phyloP scores from a whole-genome alignment of 768 basidiomycete species.

The Amyloporia xantha region DNA sequence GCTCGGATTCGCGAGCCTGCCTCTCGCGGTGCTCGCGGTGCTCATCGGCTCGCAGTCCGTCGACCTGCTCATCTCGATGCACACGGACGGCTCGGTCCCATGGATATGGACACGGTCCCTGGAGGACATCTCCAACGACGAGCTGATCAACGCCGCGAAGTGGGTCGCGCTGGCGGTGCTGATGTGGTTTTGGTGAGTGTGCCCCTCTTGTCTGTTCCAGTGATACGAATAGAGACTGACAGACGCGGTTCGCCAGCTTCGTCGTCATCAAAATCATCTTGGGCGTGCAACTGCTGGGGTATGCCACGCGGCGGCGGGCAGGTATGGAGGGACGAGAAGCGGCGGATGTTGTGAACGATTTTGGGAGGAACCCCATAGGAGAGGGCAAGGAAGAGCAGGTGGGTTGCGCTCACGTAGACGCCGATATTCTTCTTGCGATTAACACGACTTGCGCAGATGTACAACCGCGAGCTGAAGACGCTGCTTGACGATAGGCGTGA shows the following conservation, averaged over 20 bases:
- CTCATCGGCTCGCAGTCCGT: conserved; percentile 72
- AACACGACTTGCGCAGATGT: conserved; percentile 53
- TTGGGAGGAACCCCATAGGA: conserved; percentile 85
- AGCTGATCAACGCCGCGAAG: conserved; percentile 48
- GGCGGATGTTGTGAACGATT: conserved; percentile 78
- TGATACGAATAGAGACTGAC: background rate
- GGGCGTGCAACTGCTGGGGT: conserved; percentile 81
- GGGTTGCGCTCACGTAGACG: conserved; percentile 18
- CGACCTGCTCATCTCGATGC: conserved; percentile 47
- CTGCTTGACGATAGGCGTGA: conserved; percentile 65
- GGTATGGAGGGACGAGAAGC: conserved; percentile 74
- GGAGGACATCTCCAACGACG: conserved; percentile 37
- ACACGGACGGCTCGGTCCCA: conserved; percentile 28
- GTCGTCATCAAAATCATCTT: conserved; percentile 89
- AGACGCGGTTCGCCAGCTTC: conserved; percentile 42
- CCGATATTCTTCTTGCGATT: too few species aligned
- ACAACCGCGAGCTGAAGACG: conserved; percentile 75
- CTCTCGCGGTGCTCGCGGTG: conserved; percentile 77
- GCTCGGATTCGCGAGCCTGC: conserved; percentile 89
- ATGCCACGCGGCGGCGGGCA: conserved; percentile 64
- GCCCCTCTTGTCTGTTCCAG: background rate
- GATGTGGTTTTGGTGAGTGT: conserved; percentile 80
- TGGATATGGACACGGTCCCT: conserved; percentile 34
- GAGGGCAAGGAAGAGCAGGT: conserved; percentile 86
- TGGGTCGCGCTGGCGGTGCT: conserved; percentile 60